phyloP scores from a whole-genome alignment of 768 basidiomycete genomes.

The Gymnopilus dilepis region DNA sequence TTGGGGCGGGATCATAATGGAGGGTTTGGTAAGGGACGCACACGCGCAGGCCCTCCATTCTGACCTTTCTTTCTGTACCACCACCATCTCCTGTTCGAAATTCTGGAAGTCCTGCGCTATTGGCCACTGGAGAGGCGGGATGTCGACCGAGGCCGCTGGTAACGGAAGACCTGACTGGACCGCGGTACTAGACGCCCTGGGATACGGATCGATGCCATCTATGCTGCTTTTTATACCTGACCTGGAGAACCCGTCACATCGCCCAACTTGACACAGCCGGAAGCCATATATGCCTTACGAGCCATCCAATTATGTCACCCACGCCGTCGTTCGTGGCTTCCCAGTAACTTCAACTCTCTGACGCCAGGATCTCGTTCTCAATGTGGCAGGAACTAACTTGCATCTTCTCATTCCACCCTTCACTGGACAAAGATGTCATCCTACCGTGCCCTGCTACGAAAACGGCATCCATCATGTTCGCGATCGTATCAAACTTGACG shows the following conservation, averaged over 20 bases:
- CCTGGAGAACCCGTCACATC: not conserved
- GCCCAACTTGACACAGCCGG: not conserved
- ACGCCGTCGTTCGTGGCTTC: not conserved
- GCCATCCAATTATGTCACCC: not conserved
- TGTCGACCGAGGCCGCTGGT: not conserved
- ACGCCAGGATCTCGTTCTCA: not conserved
- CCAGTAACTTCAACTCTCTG: not conserved
- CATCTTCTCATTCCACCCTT: not conserved
- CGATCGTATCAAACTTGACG: not conserved
- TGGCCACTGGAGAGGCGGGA: too few species aligned
- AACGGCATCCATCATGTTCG: not conserved
- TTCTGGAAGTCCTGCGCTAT: not conserved
- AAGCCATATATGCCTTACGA: not conserved
- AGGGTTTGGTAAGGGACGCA: not conserved
- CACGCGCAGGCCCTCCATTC: not conserved
- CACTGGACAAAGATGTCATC: not conserved
- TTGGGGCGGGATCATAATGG: constrained; percentile 6
- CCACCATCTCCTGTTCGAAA: not conserved
- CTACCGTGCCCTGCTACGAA: not conserved
- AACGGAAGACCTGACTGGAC: not conserved
- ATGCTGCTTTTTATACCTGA: not conserved
- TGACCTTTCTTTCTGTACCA: constrained; percentile 8
- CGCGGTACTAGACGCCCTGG: constrained; percentile 1
- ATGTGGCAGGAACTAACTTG: not conserved
- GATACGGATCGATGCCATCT: constrained; percentile 1